Base-by-base conservation (phyloP, 2,329 filamentous ascomycete genomes). In the Exutisphaerella laricina region DNA sequence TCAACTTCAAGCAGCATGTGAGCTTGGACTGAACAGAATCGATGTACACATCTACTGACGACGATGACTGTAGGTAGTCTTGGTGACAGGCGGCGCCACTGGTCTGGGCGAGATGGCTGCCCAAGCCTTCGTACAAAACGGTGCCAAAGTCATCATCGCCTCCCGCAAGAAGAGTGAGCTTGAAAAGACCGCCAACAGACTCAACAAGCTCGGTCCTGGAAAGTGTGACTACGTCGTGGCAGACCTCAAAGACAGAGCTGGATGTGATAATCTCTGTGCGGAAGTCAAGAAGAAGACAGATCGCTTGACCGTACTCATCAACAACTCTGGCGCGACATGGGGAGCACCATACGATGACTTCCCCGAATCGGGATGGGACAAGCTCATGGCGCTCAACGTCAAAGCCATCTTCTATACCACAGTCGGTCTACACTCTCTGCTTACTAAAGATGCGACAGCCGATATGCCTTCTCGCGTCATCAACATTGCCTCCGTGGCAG, bases 301-400 rank as follows among this genome's bases (percentile, higher is more conserved):
- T 50, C 64, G 65, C 41, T 55, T 72, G n/a, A 66, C 64, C 45
- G 67, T 72, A 17, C 58, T 72, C 9, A 55, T 72, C 34, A 70
- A 70, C 56, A 71, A 72, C 45, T 69, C 69, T 2, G 70, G 70
- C 1, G 67, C 70, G 0, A 58, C 59, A 5, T 62, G 60, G 67
- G 75, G 74, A 7, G 75, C 70, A 18, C 70, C 74, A 20, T 78
- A 78, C 57, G 72, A 77, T 46, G 68, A 78, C 57, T 79, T 77
- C 53, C 74, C 74, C 0, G 74, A 77, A 48, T 65, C 69, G 34
- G 76, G 72, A 29, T 79, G 75, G 73, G 75, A 77, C 50, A 74
- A 77, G 50, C 64, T 79, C 16, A 72, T 77, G 49, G 53, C 57
- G 3, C 46, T 62, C 4, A 62, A 62, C 41, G 59, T 62, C 30